Evolutionary conservation across 208 protist genomes (phyloP), one percentile per base, ranked within the genome.

Genomic region (Crithidia sp.): DNA sequence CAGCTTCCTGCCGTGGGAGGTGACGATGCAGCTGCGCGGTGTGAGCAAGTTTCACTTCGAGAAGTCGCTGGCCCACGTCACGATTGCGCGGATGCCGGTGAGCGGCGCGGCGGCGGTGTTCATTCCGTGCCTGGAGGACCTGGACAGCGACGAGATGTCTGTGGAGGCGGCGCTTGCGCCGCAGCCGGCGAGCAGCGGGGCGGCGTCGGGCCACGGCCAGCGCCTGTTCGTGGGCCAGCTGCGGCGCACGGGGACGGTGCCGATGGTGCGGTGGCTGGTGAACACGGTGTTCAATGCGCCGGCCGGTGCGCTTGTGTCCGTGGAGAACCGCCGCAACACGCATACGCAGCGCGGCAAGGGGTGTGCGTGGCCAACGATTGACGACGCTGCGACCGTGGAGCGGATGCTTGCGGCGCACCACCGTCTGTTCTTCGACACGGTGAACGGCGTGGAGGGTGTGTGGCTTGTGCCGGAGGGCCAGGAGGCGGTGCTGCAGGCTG

Each of bases 181-280:
- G 28, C 71, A 64, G 44, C 9, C 44, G 8, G 12, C 56, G 53
- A 53, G 47, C 10, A 49, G 17, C 12, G 36, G 39, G 53, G 63
- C 63, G 43, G 6, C 54, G 54, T 7, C 53, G 13, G 37, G 44
- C 13, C 39, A 39, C 40, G 62, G 64, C 9, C 53, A 70, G 54
- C 89, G 89, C 37, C 65, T 94, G 40, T 94, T 94, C 68, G 50
- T 94, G 43, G 89, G 89, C n/a, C 89, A 94, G 72, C 89, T 94
- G 49, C 89, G 86, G 50, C 89, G 89, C 71, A 62, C 70, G 43
- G 86, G 76, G 37, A 94, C 89, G 14, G 87, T 92, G 58, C 83
- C 82, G 16, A 90, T 92, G 85, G 76, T 94, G 50, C 75, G 82
- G 58, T 94, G 89, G 87, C 65, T 94, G 0, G 74, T 94, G 44